Evolutionary conservation across 1,284 basidiomycete genomes (phyloP), one percentile per base, ranked within the genome.

Genomic region (Coniferiporia weirii): DNA sequence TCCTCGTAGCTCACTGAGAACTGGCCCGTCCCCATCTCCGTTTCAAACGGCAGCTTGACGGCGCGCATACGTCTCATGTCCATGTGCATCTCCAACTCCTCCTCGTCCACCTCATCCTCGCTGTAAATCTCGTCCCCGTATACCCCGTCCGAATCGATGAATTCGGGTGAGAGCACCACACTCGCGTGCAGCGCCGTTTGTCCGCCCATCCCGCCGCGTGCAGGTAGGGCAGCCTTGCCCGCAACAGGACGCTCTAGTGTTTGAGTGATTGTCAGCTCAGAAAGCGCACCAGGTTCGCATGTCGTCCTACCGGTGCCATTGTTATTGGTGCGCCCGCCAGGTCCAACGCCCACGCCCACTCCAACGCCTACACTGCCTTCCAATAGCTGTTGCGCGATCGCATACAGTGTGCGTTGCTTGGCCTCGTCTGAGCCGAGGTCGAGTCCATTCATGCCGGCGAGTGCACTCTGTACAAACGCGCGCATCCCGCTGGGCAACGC

Each of bases 311-410:
- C 27, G 5, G 27, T 27, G 2, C 27, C 27, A 27, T 27, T 27
- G 5, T 2, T n/a, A 43, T 43, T 43, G 12, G 70, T 55, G 70
- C 66, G 52, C n/a, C 56, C 35, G 17, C 61, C 49, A 44, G 48
- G 61, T 56, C 63, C 63, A 48, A 66, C 66, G 61, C 73, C 70
- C 62, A 74, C 64, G 56, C 66, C 66, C 50, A 68, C 67, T 32
- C 71, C 68, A 72, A 73, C 2, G 70, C 76, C 70, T 66, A 79
- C 77, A 27, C 81, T 80, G 20, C 81, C 76, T 64, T 81, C 81
- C 9, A 83, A 77, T 69, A 86, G 82, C 69, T 84, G 83, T 66
- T 87, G 85, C 36, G 85, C 85, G 66, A 86, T 80, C 58, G 82
- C 78, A 67, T 85, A 84, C 79, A 87, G 83, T 36, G 81, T 77